Conservation (phyloP, 1,139 yeast genomes). For the Lodderomyces elongisporus region DNA sequence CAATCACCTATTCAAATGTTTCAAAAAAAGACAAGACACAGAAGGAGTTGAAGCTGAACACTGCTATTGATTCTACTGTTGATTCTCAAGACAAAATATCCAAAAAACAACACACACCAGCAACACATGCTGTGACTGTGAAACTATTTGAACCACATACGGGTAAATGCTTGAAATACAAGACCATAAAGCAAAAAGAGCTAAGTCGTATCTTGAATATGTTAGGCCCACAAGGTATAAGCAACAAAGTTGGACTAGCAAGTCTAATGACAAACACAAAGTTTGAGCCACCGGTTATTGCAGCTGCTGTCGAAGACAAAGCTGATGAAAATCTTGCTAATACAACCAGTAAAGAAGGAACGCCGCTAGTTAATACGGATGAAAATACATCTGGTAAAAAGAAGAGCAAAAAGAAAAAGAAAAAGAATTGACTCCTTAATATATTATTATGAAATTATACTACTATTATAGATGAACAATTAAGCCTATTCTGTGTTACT, state of each 20-base stretch:
- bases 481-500: too few species aligned
- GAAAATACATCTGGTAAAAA: slow-evolving; percentile 15
- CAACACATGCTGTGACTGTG: slow-evolving; percentile 43
- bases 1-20: slow-evolving; percentile 35
- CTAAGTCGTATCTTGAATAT: slow-evolving; percentile 73
- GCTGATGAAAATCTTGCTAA: slow-evolving; percentile 5
- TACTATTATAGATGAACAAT: too few species aligned
- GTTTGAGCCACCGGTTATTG: slow-evolving; percentile 23
- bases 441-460: too few species aligned
- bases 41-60: slow-evolving; percentile 10
- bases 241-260: slow-evolving; percentile 32
- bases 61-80: slow-evolving; percentile 13
- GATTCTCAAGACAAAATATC: slow-evolving; percentile 1
- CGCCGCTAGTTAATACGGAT: slow-evolving; percentile 5
- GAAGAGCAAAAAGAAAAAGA: slow-evolving; percentile 22
- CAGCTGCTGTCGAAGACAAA: slow-evolving; percentile 6
- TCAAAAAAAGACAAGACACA: slow-evolving; percentile 19
- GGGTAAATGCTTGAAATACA: slow-evolving; percentile 62
- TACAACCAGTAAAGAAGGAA: slow-evolving; percentile 4
- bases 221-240: slow-evolving; percentile 80
- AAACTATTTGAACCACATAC: slow-evolving; percentile 69
- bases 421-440: slow-evolving; percentile 16
- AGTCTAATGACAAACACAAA: slow-evolving; percentile 40
- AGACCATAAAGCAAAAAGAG: slow-evolving; percentile 67
- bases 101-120: slow-evolving; percentile 5